Evolutionary conservation across 768 basidiomycete species (phyloP).

Genomic region (Termitomyces sp.): DNA sequence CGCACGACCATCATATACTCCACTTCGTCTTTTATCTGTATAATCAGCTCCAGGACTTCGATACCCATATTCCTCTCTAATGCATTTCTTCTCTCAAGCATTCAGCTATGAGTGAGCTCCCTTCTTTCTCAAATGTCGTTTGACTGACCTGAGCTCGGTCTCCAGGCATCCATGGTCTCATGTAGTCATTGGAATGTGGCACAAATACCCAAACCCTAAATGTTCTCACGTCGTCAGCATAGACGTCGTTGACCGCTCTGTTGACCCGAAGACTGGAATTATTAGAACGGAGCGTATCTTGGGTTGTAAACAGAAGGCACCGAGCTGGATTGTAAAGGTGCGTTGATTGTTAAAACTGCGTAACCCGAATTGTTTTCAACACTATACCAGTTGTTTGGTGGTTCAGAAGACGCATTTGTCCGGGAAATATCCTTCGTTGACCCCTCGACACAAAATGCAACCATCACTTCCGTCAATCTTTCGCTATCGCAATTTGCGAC

Average conservation of each 20-base stretch:
- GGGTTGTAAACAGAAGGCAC: slow-evolving; percentile 90
- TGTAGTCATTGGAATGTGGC: slow-evolving; percentile 90
- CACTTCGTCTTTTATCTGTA: slow-evolving; percentile 20
- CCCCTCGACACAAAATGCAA: slow-evolving; percentile 72
- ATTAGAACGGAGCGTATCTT: slow-evolving; percentile 88
- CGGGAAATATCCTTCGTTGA: slow-evolving; percentile 93
- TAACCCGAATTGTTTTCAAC: neutral
- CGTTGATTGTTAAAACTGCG: slow-evolving; percentile 16
- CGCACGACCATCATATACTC: slow-evolving; percentile 8
- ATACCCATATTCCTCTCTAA: slow-evolving; percentile 28
- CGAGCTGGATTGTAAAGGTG: slow-evolving; percentile 91
- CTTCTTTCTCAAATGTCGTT: slow-evolving; percentile 3
- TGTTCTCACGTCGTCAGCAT: slow-evolving; percentile 85
- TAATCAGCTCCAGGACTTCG: slow-evolving; percentile 16
- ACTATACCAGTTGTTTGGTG: slow-evolving; percentile 70
- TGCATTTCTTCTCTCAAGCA: slow-evolving; percentile 86
- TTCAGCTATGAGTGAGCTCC: slow-evolving; percentile 75
- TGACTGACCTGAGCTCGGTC: slow-evolving; percentile 10
- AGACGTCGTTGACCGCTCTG: slow-evolving; percentile 79
- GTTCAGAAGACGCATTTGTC: slow-evolving; percentile 91
- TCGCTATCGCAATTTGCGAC: slow-evolving; percentile 92
- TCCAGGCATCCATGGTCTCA: slow-evolving; percentile 84
- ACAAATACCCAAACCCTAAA: slow-evolving; percentile 93
- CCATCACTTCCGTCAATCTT: slow-evolving; percentile 89
- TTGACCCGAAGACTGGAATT: slow-evolving; percentile 80